These are phyloP conservation scores for Coemansia erecta DNA, from an alignment of 192 early-diverging fungal genomes.

Conservation along the genomic window DNA sequence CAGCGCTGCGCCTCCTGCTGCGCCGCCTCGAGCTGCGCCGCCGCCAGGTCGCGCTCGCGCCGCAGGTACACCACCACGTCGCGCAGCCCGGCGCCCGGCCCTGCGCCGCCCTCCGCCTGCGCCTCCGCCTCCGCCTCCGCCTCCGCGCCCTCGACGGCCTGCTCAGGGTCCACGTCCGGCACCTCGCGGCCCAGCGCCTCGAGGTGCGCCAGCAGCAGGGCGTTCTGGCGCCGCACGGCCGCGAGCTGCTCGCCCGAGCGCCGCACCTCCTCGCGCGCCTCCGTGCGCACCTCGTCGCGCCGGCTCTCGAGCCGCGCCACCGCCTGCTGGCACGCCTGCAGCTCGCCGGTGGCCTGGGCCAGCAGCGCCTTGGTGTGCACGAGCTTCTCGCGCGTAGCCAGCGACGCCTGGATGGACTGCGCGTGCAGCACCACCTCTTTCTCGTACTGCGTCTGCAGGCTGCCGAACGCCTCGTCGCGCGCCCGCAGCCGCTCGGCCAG, in stretches of 20 bases:
- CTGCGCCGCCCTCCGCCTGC: too few relatives aligned
- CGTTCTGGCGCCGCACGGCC: conserved; percentile 67
- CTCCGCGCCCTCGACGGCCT: conserved; percentile 6
- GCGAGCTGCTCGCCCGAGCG: conserved; percentile 54
- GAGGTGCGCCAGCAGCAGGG: conserved; percentile 69
- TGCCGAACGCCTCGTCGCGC: conserved; percentile 52
- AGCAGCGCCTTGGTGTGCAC: conserved; percentile 25
- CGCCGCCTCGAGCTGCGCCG: conserved; percentile 64
- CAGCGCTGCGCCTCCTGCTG: conserved; percentile 67
- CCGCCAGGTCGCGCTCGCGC: conserved; percentile 70
- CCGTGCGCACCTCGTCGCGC: conserved; percentile 21
- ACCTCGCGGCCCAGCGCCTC: conserved; percentile 58
- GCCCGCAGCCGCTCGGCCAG: conserved; percentile 54
- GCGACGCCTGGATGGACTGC: conserved; percentile 53
- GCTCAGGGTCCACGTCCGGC: conserved; percentile 40
- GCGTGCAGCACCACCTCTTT: conserved; percentile 66
- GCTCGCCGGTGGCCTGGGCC: conserved; percentile 18
- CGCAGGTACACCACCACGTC: conserved; percentile 69
- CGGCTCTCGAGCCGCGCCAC: conserved; percentile 27
- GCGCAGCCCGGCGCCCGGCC: conserved; percentile 33
- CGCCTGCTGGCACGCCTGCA: conserved; percentile 11
- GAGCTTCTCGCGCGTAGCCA: conserved; percentile 47
- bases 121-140: too few relatives aligned
- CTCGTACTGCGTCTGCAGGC: conserved; percentile 67
- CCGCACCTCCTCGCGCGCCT: conserved; percentile 23